Conservation (phyloP, 1,284 basidiomycete genomes). For the Cryptococcus maquisensis region DNA sequence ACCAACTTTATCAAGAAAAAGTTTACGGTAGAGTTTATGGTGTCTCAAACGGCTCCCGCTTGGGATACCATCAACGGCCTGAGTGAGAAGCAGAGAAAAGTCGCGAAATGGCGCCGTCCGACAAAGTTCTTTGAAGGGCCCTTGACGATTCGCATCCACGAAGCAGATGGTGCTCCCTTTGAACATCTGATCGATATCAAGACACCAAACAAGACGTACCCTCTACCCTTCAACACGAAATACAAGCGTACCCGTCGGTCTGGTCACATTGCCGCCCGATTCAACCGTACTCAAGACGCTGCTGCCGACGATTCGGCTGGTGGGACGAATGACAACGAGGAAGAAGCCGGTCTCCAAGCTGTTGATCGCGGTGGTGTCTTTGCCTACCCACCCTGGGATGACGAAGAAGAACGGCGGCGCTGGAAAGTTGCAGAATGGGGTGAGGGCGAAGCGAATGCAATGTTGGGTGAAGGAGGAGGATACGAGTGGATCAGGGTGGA, state of each 20-base stretch:
- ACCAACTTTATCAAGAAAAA: constrained; percentile 96
- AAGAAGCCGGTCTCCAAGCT: constrained; percentile 74
- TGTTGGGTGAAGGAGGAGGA: constrained; percentile 74
- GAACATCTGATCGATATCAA: constrained; percentile 96
- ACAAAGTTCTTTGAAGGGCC: constrained; percentile 89
- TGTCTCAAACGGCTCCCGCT: constrained; percentile 82
- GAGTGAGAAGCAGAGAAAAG: constrained; percentile 20
- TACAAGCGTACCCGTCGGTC: constrained; percentile 88
- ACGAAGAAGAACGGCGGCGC: constrained; percentile 77
- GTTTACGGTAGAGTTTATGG: constrained; percentile 93
- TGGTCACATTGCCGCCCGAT: constrained; percentile 73
- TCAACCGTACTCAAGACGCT: constrained; percentile 72
- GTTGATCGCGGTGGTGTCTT: constrained; percentile 76
- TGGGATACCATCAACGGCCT: constrained; percentile 26
- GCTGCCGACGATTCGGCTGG: constrained; percentile 63
- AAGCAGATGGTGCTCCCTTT: constrained; percentile 98
- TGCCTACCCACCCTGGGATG: constrained; percentile 90
- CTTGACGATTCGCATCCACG: constrained; percentile 98
- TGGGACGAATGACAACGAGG: constrained; percentile 68
- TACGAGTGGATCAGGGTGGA: constrained; percentile 99
- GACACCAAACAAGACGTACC: constrained; percentile 79
- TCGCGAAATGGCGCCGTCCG: constrained; percentile 68
- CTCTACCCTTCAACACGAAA: constrained; percentile 99
- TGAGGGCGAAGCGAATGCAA: constrained; percentile 87
- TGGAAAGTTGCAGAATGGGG: constrained; percentile 99